A percentile compares a stretch with the other conserved stretches of the same genome.
Evolutionary conservation across 176 grass and related monocot genomes (phyloP).

Genomic region (Eragrostis curvula): DNA sequence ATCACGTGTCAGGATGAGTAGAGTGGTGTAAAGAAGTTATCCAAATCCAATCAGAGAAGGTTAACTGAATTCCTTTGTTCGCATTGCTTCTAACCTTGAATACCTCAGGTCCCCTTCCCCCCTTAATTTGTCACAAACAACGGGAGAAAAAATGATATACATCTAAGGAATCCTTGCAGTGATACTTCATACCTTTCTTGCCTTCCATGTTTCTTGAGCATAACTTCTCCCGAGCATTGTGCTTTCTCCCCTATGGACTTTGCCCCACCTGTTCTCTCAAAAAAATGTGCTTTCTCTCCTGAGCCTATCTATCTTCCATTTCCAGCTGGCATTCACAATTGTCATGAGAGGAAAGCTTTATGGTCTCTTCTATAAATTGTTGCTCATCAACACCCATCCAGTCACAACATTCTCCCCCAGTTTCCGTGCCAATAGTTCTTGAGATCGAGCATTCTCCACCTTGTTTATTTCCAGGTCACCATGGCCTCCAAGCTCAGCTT

Average conservation of each 20-base stretch:
- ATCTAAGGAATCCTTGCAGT: constrained; percentile 44
- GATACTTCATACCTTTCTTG: constrained; percentile 67
- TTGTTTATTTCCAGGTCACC: not conserved
- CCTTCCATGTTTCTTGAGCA: constrained; percentile 61
- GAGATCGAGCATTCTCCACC: not conserved
- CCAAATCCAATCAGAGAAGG: not conserved
- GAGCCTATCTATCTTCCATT: constrained; percentile 35
- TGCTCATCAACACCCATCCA: constrained; percentile 33
- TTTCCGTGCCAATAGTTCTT: not conserved
- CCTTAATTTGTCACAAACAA: not conserved
- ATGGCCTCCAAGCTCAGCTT: constrained; percentile 72
- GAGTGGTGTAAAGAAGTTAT: not conserved
- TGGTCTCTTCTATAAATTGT: constrained; percentile 68
- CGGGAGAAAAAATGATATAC: constrained; percentile 16
- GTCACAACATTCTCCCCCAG: constrained; percentile 36
- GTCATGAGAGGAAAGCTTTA: constrained; percentile 31
- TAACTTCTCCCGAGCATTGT: constrained; percentile 67
- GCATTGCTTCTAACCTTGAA: constrained; percentile 13
- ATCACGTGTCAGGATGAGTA: not conserved
- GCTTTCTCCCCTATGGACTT: constrained; percentile 51
- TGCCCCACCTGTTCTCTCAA: too few species aligned
- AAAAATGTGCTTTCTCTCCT: not conserved
- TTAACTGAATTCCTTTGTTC: not conserved
- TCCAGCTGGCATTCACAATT: constrained; percentile 50
- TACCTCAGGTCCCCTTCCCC: not conserved